A percentile compares a stretch with the other conserved stretches of the same genome.
Conservation (phyloP, 495 filamentous ascomycete genomes). For the Daldinia loculata region DNA sequence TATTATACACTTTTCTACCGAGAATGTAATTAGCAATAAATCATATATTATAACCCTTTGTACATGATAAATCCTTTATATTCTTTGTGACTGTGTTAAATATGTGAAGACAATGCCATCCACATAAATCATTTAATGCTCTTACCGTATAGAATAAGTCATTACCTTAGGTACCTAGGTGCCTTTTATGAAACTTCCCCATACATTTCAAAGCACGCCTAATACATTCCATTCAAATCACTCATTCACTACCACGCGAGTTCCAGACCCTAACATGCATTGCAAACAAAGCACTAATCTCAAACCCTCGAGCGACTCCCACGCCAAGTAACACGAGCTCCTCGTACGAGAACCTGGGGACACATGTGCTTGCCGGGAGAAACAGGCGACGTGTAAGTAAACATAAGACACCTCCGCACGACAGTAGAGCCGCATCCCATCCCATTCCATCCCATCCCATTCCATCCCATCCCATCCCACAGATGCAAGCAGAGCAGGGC, state of each 20-base stretch:
- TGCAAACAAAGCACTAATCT: background rate
- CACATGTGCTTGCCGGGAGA: background rate
- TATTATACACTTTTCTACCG: no score
- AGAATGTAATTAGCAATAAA: background rate
- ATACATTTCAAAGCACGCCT: background rate
- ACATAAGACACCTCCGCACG: conserved; percentile 18
- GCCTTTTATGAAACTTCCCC: background rate
- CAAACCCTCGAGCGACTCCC: no score
- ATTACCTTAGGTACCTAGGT: background rate
- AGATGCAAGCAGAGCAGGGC: no score
- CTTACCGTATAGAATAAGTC: no score
- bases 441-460: no score
- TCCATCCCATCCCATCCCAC: background rate
- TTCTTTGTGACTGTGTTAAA: background rate
- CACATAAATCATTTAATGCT: background rate
- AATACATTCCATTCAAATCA: background rate
- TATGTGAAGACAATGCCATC: background rate
- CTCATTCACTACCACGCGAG: background rate
- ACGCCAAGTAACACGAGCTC: background rate
- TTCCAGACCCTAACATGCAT: background rate
- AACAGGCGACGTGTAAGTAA: conserved; percentile 22
- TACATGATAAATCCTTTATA: background rate
- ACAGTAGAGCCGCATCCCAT: conserved; percentile 27
- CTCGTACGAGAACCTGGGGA: background rate
- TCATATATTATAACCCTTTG: background rate